Percentiles rank a stretch among this genome's conserved stretches.
Conservation (phyloP, 2,329 filamentous ascomycete species). For the Ophiostoma populinum region DNA sequence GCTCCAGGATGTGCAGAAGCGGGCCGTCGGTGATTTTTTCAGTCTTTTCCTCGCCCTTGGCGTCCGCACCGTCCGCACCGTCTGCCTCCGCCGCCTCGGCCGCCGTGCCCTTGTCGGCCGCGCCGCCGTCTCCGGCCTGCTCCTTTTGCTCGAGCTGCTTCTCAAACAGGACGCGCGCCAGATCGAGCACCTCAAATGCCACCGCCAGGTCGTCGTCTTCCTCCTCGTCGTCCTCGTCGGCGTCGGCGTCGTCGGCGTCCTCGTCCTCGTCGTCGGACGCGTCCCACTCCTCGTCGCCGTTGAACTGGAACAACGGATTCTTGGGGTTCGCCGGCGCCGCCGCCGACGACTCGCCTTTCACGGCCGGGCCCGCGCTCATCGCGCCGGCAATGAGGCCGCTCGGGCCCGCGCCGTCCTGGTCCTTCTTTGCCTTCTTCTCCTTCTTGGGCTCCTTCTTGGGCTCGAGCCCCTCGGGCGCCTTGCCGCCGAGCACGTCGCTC, state of each 20-base stretch:
- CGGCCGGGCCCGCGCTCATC: conserved; percentile 17
- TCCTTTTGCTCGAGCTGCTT: conserved; percentile 31
- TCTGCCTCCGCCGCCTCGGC: conserved; percentile 18
- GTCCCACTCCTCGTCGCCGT: conserved; percentile 85
- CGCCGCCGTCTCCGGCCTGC: conserved; percentile 17
- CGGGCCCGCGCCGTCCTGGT: conserved; percentile 23
- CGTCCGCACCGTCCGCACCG: conserved; percentile 18
- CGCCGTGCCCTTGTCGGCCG: conserved; percentile 15
- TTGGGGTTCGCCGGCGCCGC: conserved; percentile 25
- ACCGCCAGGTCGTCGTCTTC: conserved; percentile 59
- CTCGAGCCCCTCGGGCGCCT: conserved; percentile 39
- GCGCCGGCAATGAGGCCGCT: conserved; percentile 22
- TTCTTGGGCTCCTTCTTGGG: conserved; percentile 18
- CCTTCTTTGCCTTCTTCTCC: conserved; percentile 25
- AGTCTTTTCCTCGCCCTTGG: conserved; percentile 11
- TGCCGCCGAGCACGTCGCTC: conserved; percentile 82
- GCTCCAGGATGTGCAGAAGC: conserved; percentile 54
- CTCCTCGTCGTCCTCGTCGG: conserved; percentile 35
- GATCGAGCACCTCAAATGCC: conserved; percentile 71
- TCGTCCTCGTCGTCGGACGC: conserved; percentile 57
- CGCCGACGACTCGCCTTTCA: conserved; percentile 9
- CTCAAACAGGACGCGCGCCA: conserved; percentile 49
- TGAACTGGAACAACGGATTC: conserved; percentile 80
- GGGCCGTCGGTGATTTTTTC: conserved; percentile 18
- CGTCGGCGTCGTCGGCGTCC: conserved; percentile 11